Evolutionary conservation across 176 grass and related monocot genomes (phyloP).

Genomic region (Otatea glauca): DNA sequence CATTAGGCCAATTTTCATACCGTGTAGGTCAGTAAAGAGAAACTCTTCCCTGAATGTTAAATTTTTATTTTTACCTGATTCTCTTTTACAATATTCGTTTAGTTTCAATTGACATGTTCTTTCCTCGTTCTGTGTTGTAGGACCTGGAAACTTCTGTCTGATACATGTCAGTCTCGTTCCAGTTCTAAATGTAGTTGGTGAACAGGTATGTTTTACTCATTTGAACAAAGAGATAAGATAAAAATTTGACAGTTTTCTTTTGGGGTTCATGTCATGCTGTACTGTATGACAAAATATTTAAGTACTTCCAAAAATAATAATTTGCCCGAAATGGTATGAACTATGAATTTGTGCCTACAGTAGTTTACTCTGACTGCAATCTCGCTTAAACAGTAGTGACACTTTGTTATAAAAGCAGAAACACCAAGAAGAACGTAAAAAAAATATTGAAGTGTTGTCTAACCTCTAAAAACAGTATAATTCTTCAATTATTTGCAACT

Average conservation of each 20-base stretch:
- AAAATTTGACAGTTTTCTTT: background rate
- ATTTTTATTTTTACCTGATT: slow-evolving; percentile 28
- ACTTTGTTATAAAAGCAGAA: background rate
- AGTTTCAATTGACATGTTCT: slow-evolving; percentile 20
- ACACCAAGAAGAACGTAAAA: background rate
- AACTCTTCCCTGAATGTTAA: background rate
- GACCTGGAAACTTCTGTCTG: slow-evolving; percentile 86
- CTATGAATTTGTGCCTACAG: background rate
- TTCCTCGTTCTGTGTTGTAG: slow-evolving; percentile 55
- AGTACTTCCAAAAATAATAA: background rate
- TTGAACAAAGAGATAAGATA: slow-evolving; percentile 9
- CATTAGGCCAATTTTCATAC: slow-evolving; percentile 94
- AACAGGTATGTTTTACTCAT: slow-evolving; percentile 72
- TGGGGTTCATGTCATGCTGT: slow-evolving; percentile 2
- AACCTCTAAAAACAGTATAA: background rate
- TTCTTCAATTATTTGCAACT: slow-evolving; percentile 17
- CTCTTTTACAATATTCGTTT: slow-evolving; percentile 29
- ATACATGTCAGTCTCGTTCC: slow-evolving; percentile 99
- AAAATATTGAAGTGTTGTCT: background rate
- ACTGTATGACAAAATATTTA: background rate
- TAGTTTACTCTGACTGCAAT: background rate
- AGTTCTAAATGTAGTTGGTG: slow-evolving; percentile 91
- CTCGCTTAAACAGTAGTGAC: background rate
- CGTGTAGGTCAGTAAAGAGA: slow-evolving; percentile 70
- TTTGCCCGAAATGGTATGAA: slow-evolving; percentile 26